phyloP scores from a whole-genome alignment of 768 basidiomycete genomes.

The Lactarius sp. region DNA sequence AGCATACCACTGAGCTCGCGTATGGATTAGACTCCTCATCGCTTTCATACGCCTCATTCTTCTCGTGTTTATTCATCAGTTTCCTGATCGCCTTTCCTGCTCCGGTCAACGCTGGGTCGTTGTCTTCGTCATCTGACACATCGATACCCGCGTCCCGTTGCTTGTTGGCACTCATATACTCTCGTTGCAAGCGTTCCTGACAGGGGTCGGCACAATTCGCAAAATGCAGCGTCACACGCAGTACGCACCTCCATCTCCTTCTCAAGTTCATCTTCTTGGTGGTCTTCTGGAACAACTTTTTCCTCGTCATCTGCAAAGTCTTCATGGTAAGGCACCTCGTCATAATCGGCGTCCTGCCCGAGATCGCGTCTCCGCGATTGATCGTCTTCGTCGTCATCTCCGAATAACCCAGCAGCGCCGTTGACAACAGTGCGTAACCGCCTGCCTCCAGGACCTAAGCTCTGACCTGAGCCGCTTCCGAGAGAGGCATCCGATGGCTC shows the following conservation, averaged over 20 bases:
- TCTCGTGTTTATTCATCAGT: conserved; percentile 77
- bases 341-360: conserved; percentile 74
- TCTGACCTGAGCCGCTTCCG: conserved; percentile 47
- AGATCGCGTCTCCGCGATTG: conserved; percentile 52
- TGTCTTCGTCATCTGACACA: conserved; percentile 71
- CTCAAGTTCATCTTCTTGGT: conserved; percentile 71
- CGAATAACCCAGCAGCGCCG: conserved; percentile 55
- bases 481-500: conserved; percentile 46
- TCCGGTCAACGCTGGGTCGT: conserved; percentile 50
- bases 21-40: conserved; percentile 78
- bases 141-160: conserved; percentile 63
- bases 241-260: conserved; percentile 69
- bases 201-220: conserved; percentile 16
- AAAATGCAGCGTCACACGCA: not conserved
- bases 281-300: conserved; percentile 56
- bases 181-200: conserved; percentile 79
- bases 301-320: conserved; percentile 89
- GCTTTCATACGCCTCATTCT: conserved; percentile 74
- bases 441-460: conserved; percentile 65
- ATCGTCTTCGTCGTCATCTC: conserved; percentile 53
- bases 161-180: conserved; percentile 76
- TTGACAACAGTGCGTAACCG: conserved; percentile 64
- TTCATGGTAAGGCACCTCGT: conserved; percentile 79
- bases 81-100: conserved; percentile 82
- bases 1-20: conserved; percentile 58